Evolutionary conservation across 257 asterid species (phyloP).

Genomic region (Solanum peruvianum): DNA sequence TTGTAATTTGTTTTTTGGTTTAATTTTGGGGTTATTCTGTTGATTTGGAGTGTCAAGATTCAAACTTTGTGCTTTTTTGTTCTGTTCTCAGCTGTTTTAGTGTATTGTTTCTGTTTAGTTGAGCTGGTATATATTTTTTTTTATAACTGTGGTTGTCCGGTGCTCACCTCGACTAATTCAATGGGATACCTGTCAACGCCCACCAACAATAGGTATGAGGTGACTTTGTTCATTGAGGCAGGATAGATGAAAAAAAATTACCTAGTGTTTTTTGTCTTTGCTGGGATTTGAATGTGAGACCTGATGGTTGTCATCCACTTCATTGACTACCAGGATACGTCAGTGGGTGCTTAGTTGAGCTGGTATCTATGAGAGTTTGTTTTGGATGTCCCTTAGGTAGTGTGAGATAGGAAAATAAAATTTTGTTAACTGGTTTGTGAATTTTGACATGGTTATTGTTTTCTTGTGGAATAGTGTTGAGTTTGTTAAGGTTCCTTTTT

Average conservation of each 20-base stretch:
- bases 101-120: not conserved
- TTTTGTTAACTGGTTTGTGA: not conserved
- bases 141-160: not conserved
- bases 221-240: not conserved
- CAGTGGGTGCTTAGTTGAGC: not conserved
- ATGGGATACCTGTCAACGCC: not conserved
- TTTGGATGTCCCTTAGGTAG: not conserved
- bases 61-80: not conserved
- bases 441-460: not conserved
- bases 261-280: not conserved
- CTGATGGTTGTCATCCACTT: not conserved
- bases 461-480: not conserved
- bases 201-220: not conserved
- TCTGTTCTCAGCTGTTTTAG: not conserved
- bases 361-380: not conserved
- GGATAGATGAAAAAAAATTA: not conserved
- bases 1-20: not conserved
- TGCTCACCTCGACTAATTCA: not conserved
- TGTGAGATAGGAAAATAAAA: not conserved
- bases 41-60: not conserved
- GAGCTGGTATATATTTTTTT: not conserved
- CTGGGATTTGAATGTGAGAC: not conserved
- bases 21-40: not conserved
- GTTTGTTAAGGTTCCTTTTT: not conserved
- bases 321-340: not conserved